phyloP scores from a whole-genome alignment of 176 grass and related monocot species.

The Oryza glaberrima region DNA sequence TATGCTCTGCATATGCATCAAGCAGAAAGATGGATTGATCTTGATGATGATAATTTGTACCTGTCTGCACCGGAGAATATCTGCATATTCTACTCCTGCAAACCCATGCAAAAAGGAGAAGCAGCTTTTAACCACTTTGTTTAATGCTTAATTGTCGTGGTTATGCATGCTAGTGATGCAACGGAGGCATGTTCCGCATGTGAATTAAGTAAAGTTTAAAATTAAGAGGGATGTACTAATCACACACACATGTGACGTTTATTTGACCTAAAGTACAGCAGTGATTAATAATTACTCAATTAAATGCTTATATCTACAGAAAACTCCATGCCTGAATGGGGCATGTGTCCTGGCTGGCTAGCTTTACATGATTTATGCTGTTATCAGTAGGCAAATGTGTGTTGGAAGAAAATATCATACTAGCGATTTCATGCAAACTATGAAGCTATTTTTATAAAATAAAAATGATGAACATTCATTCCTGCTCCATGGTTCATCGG shows the following conservation, averaged over 20 bases:
- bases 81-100: background rate
- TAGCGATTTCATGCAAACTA: too few relatives aligned
- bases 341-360: background rate
- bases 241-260: background rate
- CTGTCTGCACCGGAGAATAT: background rate
- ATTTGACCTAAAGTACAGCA: background rate
- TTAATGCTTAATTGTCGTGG: background rate
- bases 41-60: background rate
- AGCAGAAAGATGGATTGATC: background rate
- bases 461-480: too few relatives aligned
- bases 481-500: too few relatives aligned
- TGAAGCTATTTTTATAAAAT: too few relatives aligned
- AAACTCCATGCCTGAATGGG: background rate
- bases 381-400: too few relatives aligned
- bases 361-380: too few relatives aligned
- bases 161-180: background rate
- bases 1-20: conserved; percentile 23
- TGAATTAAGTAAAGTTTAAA: background rate
- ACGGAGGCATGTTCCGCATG: background rate
- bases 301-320: background rate
- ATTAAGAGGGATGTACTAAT: background rate
- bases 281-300: background rate
- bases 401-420: too few relatives aligned
- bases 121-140: background rate
- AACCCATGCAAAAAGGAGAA: conserved; percentile 6